These are phyloP conservation scores for Mortierella sp. DNA, from an alignment of 371 early-diverging fungal species.

Conservation along the genomic window DNA sequence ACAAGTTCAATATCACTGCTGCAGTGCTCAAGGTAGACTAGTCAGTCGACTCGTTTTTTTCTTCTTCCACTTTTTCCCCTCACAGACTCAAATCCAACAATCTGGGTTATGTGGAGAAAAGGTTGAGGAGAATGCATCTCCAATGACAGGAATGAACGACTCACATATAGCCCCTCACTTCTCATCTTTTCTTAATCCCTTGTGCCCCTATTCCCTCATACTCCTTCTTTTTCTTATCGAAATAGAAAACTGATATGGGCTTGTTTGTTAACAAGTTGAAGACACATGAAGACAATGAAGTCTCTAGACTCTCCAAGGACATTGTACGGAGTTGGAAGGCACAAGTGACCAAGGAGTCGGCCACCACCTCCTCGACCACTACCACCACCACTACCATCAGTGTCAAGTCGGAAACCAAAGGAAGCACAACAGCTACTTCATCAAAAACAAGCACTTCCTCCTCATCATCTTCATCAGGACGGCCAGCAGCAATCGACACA, in stretches of 20 bases:
- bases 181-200: background rate
- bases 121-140: background rate
- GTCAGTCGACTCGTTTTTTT: background rate
- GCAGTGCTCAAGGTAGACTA: conserved; percentile 34
- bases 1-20: conserved; percentile 44
- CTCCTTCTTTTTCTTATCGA: background rate
- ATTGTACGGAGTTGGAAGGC: conserved; percentile 86
- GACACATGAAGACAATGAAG: conserved; percentile 64
- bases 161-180: background rate
- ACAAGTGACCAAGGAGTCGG: conserved; percentile 62
- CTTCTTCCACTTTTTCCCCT: no score
- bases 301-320: conserved; percentile 72
- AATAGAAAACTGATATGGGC: conserved; percentile 81
- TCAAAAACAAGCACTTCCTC: conserved; percentile 3
- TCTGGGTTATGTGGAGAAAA: background rate
- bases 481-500: conserved; percentile 28
- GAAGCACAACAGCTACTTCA: conserved; percentile 4
- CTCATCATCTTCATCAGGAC: conserved; percentile 2
- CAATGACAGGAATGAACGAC: background rate
- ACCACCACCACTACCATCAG: conserved; percentile 27
- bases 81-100: no score
- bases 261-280: conserved; percentile 77
- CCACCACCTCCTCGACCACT: conserved; percentile 31
- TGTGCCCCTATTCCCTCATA: no score
- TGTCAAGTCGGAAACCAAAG: conserved; percentile 13